Conservation (phyloP, 1,139 yeast genomes). For the Candida neerlandica region DNA sequence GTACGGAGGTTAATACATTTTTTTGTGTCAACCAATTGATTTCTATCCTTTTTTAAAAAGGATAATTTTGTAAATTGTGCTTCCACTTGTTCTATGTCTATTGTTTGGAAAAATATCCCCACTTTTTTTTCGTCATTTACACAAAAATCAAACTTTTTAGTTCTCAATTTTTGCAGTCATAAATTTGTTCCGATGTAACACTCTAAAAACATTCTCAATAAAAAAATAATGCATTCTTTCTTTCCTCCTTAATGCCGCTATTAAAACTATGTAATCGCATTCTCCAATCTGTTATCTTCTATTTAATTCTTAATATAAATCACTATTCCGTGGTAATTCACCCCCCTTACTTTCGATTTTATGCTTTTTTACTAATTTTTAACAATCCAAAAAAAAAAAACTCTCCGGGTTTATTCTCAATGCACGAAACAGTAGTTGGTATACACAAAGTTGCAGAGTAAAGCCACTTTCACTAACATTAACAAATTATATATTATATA, state of each 20-base stretch:
- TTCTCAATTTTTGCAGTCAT: background rate
- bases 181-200: no score
- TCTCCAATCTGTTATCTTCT: background rate
- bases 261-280: no score
- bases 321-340: background rate
- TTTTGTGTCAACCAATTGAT: background rate
- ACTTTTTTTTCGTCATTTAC: background rate
- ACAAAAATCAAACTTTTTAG: background rate
- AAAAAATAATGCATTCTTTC: no score
- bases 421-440: background rate
- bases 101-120: constrained; percentile 1
- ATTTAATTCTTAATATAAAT: background rate
- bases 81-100: background rate
- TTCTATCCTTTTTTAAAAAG: background rate
- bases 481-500: background rate
- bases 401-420: background rate
- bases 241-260: no score
- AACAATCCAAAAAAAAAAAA: background rate
- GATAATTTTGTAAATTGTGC: background rate
- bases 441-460: background rate
- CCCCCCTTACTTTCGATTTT: background rate
- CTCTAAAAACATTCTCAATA: no score
- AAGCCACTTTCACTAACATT: background rate
- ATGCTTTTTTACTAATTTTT: background rate
- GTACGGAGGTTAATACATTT: no score